phyloP scores from a whole-genome alignment of 2,329 filamentous ascomycete genomes.

The Geosmithia flava region DNA sequence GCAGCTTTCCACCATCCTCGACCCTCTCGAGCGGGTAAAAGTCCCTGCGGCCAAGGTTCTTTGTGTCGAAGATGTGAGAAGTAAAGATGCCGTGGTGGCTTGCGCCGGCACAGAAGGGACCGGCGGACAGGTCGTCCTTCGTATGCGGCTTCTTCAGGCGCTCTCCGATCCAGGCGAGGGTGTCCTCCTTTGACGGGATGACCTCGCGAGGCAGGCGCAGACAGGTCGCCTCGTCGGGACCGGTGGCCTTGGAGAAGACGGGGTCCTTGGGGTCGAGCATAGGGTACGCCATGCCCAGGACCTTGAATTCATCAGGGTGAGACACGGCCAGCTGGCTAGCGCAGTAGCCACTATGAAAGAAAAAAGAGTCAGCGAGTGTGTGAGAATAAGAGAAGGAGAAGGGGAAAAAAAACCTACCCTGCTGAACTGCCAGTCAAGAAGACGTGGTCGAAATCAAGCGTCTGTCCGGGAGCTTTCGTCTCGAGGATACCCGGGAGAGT shows the following conservation, averaged over 20 bases:
- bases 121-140: slow-evolving; percentile 6
- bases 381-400: too few relatives aligned
- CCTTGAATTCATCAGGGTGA: slow-evolving; percentile 8
- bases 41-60: neutral
- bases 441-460: slow-evolving; percentile 5
- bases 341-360: slow-evolving; percentile 12
- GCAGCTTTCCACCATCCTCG: slow-evolving; percentile 5
- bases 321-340: slow-evolving; percentile 8
- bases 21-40: slow-evolving; percentile 9
- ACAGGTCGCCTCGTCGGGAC: slow-evolving; percentile 3
- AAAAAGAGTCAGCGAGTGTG: too few relatives aligned
- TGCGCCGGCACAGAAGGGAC: slow-evolving; percentile 3
- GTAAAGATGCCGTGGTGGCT: slow-evolving; percentile 7
- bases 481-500: neutral
- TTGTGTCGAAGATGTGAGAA: slow-evolving; percentile 7
- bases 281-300: slow-evolving; percentile 9
- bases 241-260: slow-evolving; percentile 5
- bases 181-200: slow-evolving; percentile 5
- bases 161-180: slow-evolving; percentile 8
- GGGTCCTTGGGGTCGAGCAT: slow-evolving; percentile 9
- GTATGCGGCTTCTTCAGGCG: neutral
- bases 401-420: slow-evolving; percentile 1
- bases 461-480: neutral
- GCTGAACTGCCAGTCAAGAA: slow-evolving; percentile 10
- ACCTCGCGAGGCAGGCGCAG: slow-evolving; percentile 4